A percentile compares a stretch with the other conserved stretches of the same genome.
phyloP scores from a whole-genome alignment of 169 alveolate genomes.

The Toxoplasma gondii region DNA sequence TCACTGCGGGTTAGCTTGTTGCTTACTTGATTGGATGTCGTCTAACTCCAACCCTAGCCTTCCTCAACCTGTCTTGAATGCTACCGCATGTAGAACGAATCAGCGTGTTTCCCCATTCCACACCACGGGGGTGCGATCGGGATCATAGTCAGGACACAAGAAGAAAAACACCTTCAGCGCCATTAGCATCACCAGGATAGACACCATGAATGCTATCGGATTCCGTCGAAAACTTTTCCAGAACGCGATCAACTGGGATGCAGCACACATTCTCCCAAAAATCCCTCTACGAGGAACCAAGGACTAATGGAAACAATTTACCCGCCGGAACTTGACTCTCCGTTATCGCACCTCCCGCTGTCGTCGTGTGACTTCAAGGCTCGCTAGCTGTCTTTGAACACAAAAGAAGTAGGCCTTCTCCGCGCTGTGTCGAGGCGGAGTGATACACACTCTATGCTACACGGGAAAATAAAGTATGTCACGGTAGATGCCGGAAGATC shows the following conservation, averaged over 20 bases:
- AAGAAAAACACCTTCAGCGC: neutral
- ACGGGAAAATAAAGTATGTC: too few relatives aligned
- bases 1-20: too few relatives aligned
- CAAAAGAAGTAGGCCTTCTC: too few relatives aligned
- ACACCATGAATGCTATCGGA: neutral
- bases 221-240: neutral
- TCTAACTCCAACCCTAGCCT: neutral
- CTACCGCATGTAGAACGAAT: neutral
- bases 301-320: too few relatives aligned
- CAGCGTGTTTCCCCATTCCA: neutral
- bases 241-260: neutral
- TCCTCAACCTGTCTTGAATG: neutral
- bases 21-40: neutral
- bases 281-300: too few relatives aligned
- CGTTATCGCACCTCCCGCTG: too few relatives aligned
- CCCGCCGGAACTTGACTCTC: too few relatives aligned
- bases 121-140: slow-evolving; percentile 5
- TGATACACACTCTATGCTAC: too few relatives aligned
- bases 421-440: too few relatives aligned
- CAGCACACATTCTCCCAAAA: neutral
- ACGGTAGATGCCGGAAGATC: too few relatives aligned
- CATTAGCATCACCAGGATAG: neutral
- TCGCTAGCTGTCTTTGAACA: too few relatives aligned
- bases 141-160: neutral
- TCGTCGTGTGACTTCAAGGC: too few relatives aligned